Evolutionary conservation across 164 flowering plant genomes (phyloP).

Genomic region (Taxillus chinensis): DNA sequence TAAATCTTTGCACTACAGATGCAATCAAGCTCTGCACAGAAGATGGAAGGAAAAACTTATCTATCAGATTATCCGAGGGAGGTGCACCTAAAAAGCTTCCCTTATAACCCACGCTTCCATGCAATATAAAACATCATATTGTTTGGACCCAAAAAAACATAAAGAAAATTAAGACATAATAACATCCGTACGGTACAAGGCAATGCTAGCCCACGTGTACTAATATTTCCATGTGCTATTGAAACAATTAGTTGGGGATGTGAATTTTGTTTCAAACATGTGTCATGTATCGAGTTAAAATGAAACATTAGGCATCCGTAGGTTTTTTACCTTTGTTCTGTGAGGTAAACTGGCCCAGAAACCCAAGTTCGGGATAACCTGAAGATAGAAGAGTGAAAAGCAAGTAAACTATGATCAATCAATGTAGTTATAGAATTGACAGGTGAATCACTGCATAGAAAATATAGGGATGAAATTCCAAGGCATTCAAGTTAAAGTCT

Average conservation of each 20-base stretch:
- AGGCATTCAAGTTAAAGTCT: too few species aligned
- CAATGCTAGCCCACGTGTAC: background rate
- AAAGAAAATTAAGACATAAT: background rate
- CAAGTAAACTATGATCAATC: background rate
- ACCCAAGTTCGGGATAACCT: slow-evolving; percentile 72
- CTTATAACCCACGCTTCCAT: background rate
- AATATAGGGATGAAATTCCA: too few species aligned
- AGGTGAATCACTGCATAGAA: too few species aligned
- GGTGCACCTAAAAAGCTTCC: background rate
- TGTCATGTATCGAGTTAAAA: background rate
- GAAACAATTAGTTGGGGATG: background rate
- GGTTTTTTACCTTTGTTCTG: slow-evolving; percentile 43
- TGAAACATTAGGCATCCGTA: background rate
- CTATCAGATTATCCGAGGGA: background rate
- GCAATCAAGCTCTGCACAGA: slow-evolving; percentile 36
- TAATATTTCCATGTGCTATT: background rate
- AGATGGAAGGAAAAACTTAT: background rate
- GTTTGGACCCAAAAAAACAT: background rate
- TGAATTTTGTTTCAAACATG: background rate
- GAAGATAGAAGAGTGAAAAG: slow-evolving; percentile 11
- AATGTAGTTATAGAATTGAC: background rate
- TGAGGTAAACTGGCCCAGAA: slow-evolving; percentile 68
- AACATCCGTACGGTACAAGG: background rate
- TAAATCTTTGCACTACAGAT: slow-evolving; percentile 41
- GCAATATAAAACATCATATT: too few species aligned